Percentiles rank a stretch among this genome's conserved stretches.
Evolutionary conservation across 805 yeast genomes (phyloP).

Genomic region (Candida hispaniensis): DNA sequence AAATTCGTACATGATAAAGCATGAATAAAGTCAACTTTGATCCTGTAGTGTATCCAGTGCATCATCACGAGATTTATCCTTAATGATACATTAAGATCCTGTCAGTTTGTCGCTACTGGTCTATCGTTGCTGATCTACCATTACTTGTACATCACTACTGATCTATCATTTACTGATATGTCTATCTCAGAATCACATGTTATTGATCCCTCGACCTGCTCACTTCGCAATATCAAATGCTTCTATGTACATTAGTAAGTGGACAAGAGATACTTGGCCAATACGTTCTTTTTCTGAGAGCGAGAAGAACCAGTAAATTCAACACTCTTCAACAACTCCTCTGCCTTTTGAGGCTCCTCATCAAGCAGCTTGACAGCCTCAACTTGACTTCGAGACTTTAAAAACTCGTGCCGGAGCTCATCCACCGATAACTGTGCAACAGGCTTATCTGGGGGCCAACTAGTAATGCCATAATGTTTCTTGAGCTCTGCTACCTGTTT

Average conservation of each 20-base stretch:
- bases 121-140: no score
- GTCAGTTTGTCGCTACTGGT: no score
- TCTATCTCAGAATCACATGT: no score
- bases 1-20: constrained; percentile 31
- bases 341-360: constrained; percentile 31
- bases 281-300: constrained; percentile 26
- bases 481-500: constrained; percentile 33
- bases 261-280: no score
- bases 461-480: constrained; percentile 36
- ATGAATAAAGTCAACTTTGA: constrained; percentile 10
- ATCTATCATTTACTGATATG: no score
- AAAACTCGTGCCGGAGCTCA: constrained; percentile 30
- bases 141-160: no score
- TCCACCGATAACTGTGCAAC: constrained; percentile 35
- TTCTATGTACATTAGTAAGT: no score
- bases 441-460: constrained; percentile 38
- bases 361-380: constrained; percentile 27
- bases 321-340: constrained; percentile 30
- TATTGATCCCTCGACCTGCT: no score
- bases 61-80: no score
- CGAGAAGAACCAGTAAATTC: constrained; percentile 21
- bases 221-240: no score
- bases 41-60: not conserved
- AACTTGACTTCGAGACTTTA: constrained; percentile 30
- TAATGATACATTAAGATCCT: no score